Evolutionary conservation across 345 rosid genomes (phyloP).

Genomic region (Dovyalis caffra): DNA sequence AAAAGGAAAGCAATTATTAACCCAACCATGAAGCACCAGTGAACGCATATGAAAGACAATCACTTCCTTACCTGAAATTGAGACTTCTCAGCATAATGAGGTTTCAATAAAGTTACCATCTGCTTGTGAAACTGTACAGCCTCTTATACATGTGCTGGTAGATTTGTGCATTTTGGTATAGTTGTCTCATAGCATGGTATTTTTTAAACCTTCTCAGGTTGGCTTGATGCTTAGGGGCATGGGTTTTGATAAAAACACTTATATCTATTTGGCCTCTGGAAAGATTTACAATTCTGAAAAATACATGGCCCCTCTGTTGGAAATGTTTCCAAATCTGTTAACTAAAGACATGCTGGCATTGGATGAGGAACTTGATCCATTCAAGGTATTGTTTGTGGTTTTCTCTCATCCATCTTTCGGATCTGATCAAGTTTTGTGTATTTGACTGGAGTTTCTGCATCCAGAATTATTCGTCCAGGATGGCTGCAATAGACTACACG

Average conservation of each 20-base stretch:
- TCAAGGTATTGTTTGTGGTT: slow-evolving; percentile 43
- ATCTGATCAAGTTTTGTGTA: slow-evolving; percentile 11
- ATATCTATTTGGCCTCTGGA: slow-evolving; percentile 90
- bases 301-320: slow-evolving; percentile 84
- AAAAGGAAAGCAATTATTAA: background rate
- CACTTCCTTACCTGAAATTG: background rate
- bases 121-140: background rate
- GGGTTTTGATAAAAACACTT: slow-evolving; percentile 88
- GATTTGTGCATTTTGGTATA: background rate
- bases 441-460: slow-evolving; percentile 38
- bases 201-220: slow-evolving; percentile 49
- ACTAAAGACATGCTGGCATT: slow-evolving; percentile 90
- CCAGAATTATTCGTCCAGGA: slow-evolving; percentile 96
- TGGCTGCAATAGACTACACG: slow-evolving; percentile 99
- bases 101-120: background rate
- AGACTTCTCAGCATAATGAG: background rate
- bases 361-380: slow-evolving; percentile 82
- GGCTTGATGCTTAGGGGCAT: slow-evolving; percentile 99
- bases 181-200: slow-evolving; percentile 8
- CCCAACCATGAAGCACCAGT: background rate
- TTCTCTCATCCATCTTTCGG: slow-evolving; percentile 2
- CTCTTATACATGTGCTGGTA: background rate
- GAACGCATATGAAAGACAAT: background rate
- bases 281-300: slow-evolving; percentile 86
- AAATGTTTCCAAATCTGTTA: slow-evolving; percentile 94